A percentile compares a stretch with the other conserved stretches of the same genome.
These are phyloP conservation scores for Rhizopus delemar DNA, from an alignment of 371 early-diverging fungal genomes.

Conservation along the genomic window DNA sequence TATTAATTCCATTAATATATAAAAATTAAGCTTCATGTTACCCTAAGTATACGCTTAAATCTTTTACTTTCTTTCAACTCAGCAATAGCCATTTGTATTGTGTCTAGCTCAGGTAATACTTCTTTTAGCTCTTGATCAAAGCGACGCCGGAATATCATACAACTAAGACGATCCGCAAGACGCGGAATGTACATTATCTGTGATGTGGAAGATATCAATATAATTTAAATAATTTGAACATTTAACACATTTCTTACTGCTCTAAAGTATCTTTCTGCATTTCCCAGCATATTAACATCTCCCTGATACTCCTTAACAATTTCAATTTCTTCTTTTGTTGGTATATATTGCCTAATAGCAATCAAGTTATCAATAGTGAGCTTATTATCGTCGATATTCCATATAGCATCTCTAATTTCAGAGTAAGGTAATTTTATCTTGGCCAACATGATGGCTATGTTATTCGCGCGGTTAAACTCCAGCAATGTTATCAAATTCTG, in stretches of 20 bases:
- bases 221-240: too few species aligned
- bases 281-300: conserved; percentile 62
- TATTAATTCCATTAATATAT: too few species aligned
- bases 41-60: conserved; percentile 64
- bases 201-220: conserved; percentile 8
- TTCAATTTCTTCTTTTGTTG: conserved; percentile 68
- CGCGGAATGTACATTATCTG: conserved; percentile 73
- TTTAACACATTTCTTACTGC: conserved; percentile 31
- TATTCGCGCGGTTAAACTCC: conserved; percentile 65
- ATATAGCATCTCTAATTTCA: conserved; percentile 67
- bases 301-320: conserved; percentile 68
- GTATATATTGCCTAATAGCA: conserved; percentile 62
- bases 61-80: conserved; percentile 34
- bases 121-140: conserved; percentile 75
- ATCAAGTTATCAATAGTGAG: conserved; percentile 59
- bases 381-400: conserved; percentile 65
- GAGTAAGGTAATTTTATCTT: conserved; percentile 66
- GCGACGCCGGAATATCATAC: conserved; percentile 73
- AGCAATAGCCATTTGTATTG: conserved; percentile 33
- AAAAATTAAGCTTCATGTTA: conserved; percentile 11
- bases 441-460: conserved; percentile 72
- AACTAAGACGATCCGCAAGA: conserved; percentile 65
- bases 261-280: conserved; percentile 67
- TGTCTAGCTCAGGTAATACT: conserved; percentile 51
- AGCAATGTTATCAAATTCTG: conserved; percentile 52